phyloP scores from a whole-genome alignment of 179 eudicot species.

The Beta macrorhiza region DNA sequence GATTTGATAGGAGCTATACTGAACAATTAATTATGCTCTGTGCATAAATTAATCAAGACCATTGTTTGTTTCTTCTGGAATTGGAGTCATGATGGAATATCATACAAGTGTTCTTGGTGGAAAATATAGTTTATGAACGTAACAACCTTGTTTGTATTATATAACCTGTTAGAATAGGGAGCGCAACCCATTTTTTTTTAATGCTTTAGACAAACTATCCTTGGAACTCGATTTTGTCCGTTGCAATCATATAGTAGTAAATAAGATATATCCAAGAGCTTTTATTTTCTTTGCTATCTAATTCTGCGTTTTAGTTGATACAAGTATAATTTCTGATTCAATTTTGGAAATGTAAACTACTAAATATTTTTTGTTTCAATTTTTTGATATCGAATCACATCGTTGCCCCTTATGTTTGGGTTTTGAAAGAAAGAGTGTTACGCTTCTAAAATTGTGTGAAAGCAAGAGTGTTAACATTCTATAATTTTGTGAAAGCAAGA shows the following conservation, averaged over 20 bases:
- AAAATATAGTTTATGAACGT: conserved; percentile 14
- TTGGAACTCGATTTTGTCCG: background rate
- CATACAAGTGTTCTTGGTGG: background rate
- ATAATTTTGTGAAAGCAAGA: no score
- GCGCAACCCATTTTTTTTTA: conserved; percentile 3
- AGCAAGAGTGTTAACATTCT: no score
- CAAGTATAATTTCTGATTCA: no score
- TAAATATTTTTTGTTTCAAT: no score
- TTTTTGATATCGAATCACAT: background rate
- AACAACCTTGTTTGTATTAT: conserved; percentile 25
- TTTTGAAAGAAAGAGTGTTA: no score
- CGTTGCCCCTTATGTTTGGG: no score
- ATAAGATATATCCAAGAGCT: conserved; percentile 14
- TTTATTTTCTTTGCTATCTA: background rate
- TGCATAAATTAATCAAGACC: background rate
- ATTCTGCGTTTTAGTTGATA: background rate
- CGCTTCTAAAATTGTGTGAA: no score
- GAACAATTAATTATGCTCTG: conserved; percentile 3
- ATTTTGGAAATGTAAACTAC: background rate
- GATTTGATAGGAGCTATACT: background rate
- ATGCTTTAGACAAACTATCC: background rate
- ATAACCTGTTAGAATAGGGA: conserved; percentile 23
- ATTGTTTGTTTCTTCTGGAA: conserved; percentile 2
- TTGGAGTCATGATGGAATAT: background rate
- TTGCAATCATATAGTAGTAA: conserved; percentile 10